Evolutionary conservation across 2,329 filamentous ascomycete species (phyloP), one percentile per base, ranked within the genome.

Genomic region (Coniochaeta hoffmannii): DNA sequence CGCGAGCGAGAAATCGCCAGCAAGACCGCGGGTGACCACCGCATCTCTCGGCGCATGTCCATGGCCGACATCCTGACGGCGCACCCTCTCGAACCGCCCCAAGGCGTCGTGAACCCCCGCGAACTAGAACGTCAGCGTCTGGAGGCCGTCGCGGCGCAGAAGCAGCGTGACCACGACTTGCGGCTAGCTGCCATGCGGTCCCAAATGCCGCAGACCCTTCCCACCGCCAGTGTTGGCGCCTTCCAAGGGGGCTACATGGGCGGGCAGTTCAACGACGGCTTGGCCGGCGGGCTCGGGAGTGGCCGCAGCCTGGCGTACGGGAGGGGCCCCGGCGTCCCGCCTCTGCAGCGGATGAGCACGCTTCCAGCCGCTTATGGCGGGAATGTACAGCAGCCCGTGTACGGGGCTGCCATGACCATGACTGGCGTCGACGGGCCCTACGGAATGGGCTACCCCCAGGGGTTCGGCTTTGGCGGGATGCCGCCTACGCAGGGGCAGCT

Each of bases 61-160:
- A 73, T 89, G 70, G 84, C 85, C 0, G 80, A 87, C 60, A 73
- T 89, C 5, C 71, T 83, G 3, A 65, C 69, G 17, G 71, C 68
- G 1, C 73, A 78, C 53, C 75, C 76, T 26, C 62, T 70, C 35
- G 75, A 74, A 10, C 51, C 56, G 0, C 56, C 62, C 3, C 60
- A 58, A n/a, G 61, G 61, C 26, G 15, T 50, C 10, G 60, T 64
- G 46, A 71, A 79, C 30, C 69, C 71, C 1, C 68, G 71, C n/a
- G 67, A 71, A 11, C 69, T 68, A 4, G 73, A 75, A 19, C 73
- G 78, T 15, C 67, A 70, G 46, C 69, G 69, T 3, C 69, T 67
- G 9, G 68, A 73, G 53, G 71, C 75, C 30, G 71, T 76, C 56
- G 73, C 74, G 14, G 66, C 67, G 6, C 71, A 71, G 1, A 67